A percentile compares a stretch with the other conserved stretches of the same genome.
Evolutionary conservation across 1,284 basidiomycete genomes (phyloP).

Genomic region (Trichosporon ovoides): DNA sequence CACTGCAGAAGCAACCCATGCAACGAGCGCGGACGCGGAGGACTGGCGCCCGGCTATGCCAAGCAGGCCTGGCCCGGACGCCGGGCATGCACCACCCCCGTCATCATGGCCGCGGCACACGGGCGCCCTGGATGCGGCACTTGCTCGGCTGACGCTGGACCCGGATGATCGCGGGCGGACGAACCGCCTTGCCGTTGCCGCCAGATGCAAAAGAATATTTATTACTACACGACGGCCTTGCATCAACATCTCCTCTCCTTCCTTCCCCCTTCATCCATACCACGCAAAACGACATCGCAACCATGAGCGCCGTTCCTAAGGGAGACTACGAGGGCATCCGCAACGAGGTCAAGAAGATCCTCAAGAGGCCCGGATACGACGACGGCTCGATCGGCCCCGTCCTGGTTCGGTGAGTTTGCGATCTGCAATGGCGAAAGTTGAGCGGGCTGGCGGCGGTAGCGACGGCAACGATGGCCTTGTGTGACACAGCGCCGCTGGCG

Average conservation of each 20-base stretch:
- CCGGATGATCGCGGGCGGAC: background rate
- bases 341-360: slow-evolving; percentile 42
- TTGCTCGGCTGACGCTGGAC: background rate
- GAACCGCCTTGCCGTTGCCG: background rate
- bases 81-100: too few relatives aligned
- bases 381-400: slow-evolving; percentile 48
- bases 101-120: too few relatives aligned
- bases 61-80: too few relatives aligned
- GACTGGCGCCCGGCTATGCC: too few relatives aligned
- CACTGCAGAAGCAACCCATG: too few relatives aligned
- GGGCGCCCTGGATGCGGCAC: background rate
- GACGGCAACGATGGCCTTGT: too few relatives aligned
- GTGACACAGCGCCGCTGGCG: too few relatives aligned
- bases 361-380: slow-evolving; percentile 48
- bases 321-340: slow-evolving; percentile 28
- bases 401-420: slow-evolving; percentile 37
- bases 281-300: background rate
- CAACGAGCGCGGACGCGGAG: too few relatives aligned
- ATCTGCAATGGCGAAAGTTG: too few relatives aligned
- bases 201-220: background rate
- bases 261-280: background rate
- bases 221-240: background rate
- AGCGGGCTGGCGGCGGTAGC: too few relatives aligned
- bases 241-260: background rate
- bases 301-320: slow-evolving; percentile 3